Percentiles rank a stretch among this genome's conserved stretches.
These are phyloP conservation scores for Corallochytrium limacisporum DNA, from an alignment of 78 protist species.

Conservation along the genomic window DNA sequence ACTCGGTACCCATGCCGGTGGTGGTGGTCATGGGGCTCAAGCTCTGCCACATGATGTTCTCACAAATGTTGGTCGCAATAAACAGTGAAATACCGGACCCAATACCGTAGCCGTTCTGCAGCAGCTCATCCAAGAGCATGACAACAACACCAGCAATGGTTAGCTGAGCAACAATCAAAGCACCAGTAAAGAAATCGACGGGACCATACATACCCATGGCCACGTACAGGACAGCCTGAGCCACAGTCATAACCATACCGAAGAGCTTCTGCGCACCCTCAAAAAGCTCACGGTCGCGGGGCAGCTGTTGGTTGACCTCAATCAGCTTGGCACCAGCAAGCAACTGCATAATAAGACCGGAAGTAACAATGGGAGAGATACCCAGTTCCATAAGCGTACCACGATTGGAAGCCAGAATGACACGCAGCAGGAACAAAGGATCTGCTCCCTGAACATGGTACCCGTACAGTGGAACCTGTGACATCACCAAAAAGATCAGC, in stretches of 20 bases:
- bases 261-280: conserved; percentile 92
- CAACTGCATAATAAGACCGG: conserved; percentile 90
- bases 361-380: conserved; percentile 94
- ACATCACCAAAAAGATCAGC: conserved; percentile 92
- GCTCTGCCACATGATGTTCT: conserved; percentile 96
- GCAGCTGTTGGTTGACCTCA: conserved; percentile 80
- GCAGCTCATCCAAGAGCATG: conserved; percentile 91
- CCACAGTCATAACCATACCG: conserved; percentile 89
- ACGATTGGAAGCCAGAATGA: conserved; percentile 96
- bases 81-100: conserved; percentile 98
- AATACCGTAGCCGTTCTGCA: conserved; percentile 98
- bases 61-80: conserved; percentile 99
- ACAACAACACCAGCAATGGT: conserved; percentile 92
- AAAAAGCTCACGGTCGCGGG: conserved; percentile 78
- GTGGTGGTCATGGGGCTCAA: conserved; percentile 95
- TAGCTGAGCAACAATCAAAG: conserved; percentile 92
- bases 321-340: conserved; percentile 94
- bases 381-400: conserved; percentile 99
- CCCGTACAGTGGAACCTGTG: conserved; percentile 97
- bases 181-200: conserved; percentile 68
- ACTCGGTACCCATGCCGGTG: conserved; percentile 95
- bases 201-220: conserved; percentile 95
- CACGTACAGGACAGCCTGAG: conserved; percentile 90
- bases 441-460: conserved; percentile 50
- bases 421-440: conserved; percentile 85